Percentiles rank a stretch among this genome's conserved stretches.
Conservation (phyloP, 345 rosid species). For the Noccaea bulbosa region DNA sequence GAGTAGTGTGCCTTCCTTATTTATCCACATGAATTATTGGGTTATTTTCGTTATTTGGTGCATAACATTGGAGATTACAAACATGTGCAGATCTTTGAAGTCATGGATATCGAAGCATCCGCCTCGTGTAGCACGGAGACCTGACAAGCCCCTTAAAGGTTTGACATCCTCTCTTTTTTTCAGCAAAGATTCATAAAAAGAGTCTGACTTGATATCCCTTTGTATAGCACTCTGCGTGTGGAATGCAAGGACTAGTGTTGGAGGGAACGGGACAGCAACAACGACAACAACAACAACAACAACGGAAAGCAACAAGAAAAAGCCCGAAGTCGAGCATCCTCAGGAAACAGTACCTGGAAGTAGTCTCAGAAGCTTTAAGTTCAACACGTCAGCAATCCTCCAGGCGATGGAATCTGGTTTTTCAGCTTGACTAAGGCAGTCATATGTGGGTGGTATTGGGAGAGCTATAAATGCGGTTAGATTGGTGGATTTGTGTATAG, state of each 20-base stretch:
- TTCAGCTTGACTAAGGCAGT: slow-evolving; percentile 35
- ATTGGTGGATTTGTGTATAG: slow-evolving; percentile 41
- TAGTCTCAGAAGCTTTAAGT: slow-evolving; percentile 74
- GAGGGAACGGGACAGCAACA: slow-evolving; percentile 54
- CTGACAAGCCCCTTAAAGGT: slow-evolving; percentile 72
- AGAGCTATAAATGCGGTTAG: slow-evolving; percentile 32
- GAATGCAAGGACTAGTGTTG: slow-evolving; percentile 73
- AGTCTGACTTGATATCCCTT: slow-evolving; percentile 26
- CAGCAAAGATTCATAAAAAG: slow-evolving; percentile 19
- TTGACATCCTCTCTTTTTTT: slow-evolving; percentile 28
- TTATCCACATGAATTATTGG: not conserved
- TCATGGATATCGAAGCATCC: slow-evolving; percentile 74
- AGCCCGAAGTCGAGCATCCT: slow-evolving; percentile 50
- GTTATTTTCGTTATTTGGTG: slow-evolving; percentile 1
- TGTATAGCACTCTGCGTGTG: slow-evolving; percentile 66
- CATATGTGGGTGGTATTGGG: slow-evolving; percentile 15
- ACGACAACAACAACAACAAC: slow-evolving; percentile 18
- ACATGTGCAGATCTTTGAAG: slow-evolving; percentile 64
- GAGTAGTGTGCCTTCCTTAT: slow-evolving; percentile 44
- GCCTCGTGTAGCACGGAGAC: slow-evolving; percentile 60
- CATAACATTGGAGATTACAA: slow-evolving; percentile 15
- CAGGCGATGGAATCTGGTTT: slow-evolving; percentile 72
- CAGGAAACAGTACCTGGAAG: slow-evolving; percentile 60
- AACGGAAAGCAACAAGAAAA: slow-evolving; percentile 39
- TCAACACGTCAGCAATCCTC: slow-evolving; percentile 58